Evolutionary conservation across 1,284 basidiomycete genomes (phyloP).

Genomic region (Irpex sp.): DNA sequence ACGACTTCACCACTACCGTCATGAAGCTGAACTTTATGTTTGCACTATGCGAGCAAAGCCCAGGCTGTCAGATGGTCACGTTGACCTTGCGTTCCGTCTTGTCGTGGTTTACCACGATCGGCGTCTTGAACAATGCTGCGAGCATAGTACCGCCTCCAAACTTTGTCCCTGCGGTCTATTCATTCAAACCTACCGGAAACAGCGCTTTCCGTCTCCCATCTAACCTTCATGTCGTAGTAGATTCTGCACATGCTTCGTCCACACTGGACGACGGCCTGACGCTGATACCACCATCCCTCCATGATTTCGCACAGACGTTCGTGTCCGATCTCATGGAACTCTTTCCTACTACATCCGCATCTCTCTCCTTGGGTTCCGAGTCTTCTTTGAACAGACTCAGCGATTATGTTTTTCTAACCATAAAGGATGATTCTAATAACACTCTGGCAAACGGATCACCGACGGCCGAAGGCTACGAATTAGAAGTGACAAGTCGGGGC

Average conservation of each 20-base stretch:
- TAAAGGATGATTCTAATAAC: slow-evolving; percentile 16
- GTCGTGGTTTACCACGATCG: background rate
- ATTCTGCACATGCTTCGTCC: slow-evolving; percentile 15
- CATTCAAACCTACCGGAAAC: slow-evolving; percentile 2
- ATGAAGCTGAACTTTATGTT: background rate
- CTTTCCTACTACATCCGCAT: slow-evolving; percentile 17
- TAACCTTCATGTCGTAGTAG: slow-evolving; percentile 19
- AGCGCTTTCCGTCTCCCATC: slow-evolving; percentile 16
- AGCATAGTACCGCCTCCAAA: slow-evolving; percentile 9
- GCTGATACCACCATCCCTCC: slow-evolving; percentile 30
- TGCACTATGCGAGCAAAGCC: background rate
- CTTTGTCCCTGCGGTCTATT: slow-evolving; percentile 21
- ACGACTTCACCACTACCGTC: background rate
- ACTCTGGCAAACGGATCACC: slow-evolving; percentile 26
- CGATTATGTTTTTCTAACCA: slow-evolving; percentile 24
- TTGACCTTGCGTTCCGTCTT: background rate
- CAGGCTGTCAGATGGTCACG: slow-evolving; percentile 2
- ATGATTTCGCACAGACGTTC: slow-evolving; percentile 28
- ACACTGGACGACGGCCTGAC: slow-evolving; percentile 24
- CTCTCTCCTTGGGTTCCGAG: slow-evolving; percentile 15
- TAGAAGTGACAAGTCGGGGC: slow-evolving; percentile 19
- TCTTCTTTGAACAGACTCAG: background rate
- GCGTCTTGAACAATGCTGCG: background rate
- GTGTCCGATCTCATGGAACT: slow-evolving; percentile 23
- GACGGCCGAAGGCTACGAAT: slow-evolving; percentile 31